A percentile compares a stretch with the other conserved stretches of the same genome.
Conservation (phyloP, 495 filamentous ascomycete genomes). For the Trichoderma parareesei region DNA sequence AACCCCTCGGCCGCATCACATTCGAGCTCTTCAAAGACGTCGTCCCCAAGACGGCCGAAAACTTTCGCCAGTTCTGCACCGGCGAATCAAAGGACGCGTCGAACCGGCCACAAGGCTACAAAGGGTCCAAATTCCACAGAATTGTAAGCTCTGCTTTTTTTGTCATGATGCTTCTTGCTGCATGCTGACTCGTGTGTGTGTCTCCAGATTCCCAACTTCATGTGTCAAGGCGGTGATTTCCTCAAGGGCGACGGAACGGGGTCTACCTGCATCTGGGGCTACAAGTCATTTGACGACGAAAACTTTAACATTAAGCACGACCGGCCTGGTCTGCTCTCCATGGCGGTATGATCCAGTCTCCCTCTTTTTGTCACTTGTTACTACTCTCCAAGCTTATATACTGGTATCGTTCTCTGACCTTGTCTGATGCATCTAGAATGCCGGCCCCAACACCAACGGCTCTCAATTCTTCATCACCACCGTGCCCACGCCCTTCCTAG, state of each 20-base stretch:
- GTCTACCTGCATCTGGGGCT: constrained; percentile 78
- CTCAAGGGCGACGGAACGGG: constrained; percentile 90
- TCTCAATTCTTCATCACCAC: constrained; percentile 97
- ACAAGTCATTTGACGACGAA: constrained; percentile 80
- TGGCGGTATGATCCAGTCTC: constrained; percentile 67
- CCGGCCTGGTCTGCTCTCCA: constrained; percentile 69
- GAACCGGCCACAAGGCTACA: constrained; percentile 86
- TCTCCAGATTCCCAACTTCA: constrained; percentile 83
- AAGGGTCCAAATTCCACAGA: constrained; percentile 88
- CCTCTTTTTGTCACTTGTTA: constrained; percentile 6
- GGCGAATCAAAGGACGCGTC: constrained; percentile 78
- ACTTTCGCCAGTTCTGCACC: constrained; percentile 95
- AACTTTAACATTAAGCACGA: constrained; percentile 79
- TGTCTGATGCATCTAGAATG: constrained; percentile 50
- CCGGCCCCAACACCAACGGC: constrained; percentile 88
- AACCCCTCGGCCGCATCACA: constrained; percentile 83
- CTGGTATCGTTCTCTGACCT: background rate
- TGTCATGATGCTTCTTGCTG: background rate
- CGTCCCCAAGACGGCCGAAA: constrained; percentile 85
- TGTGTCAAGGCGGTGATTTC: constrained; percentile 95
- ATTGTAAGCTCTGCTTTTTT: constrained; percentile 57
- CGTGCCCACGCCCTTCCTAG: constrained; percentile 76
- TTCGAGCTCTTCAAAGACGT: constrained; percentile 86
- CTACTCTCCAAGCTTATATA: background rate
- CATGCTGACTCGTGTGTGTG: background rate